Base-by-base conservation (phyloP, 148 eudicot genomes). In the Amaranthus palmeri region DNA sequence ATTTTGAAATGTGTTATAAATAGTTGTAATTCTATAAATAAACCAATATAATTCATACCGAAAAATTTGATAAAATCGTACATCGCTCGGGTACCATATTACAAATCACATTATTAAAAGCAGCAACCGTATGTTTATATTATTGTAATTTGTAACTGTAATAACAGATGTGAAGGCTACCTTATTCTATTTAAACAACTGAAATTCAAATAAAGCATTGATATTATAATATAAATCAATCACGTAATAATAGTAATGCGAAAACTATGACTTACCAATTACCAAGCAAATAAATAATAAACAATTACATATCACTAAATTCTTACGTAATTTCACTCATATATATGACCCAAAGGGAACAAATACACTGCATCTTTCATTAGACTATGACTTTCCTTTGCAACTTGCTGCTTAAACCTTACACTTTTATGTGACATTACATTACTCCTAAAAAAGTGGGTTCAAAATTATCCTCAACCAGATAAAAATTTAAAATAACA, bases 241-340 rank as follows among this genome's bases (percentile, higher is more conserved):
- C 45, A 40, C 64, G 9, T 61, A 25, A 25, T 25, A 25, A 8
- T 40, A 18, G 45, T 46, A 65, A 10, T 15, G 42, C 52, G 25
- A 47, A 65, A 65, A 48, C 68, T 65, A 46, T 7, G 12, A 65
- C 68, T 10, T 42, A 65, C 68, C 48, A 2, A 40, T 10, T 42
- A 65, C 68, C 48, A 2, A 61, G 2, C 47, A 41, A 61, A 42
- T 48, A 61, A 61, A 41, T 61, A 25, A 56, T 6, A 47, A 13
- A 46, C 53, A 65, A 42, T 47, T 65, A 65, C 68, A 65, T 47
- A 65, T 65, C 14, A 15, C 53, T 41, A 47, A 65, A 65, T 46
- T 15, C 45, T 40, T 61, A 36, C 10, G 15, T 36, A 61, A 25
- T 3, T 25, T 25, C 36, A 40, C 12, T 40, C 45, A 59, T n/a